Conservation (phyloP, 768 basidiomycete genomes). For the Hortiboletus campestris region DNA sequence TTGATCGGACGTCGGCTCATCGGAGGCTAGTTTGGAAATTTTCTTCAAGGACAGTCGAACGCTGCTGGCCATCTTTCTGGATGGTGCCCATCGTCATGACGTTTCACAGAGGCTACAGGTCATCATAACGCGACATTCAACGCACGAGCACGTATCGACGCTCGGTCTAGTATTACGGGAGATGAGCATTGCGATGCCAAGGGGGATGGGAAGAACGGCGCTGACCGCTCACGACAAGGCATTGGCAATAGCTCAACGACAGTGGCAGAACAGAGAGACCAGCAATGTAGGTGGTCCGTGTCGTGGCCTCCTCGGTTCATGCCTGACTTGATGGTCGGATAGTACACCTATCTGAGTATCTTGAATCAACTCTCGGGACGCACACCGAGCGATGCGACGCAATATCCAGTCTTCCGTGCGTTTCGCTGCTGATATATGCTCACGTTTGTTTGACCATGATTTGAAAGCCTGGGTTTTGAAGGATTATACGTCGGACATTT, state of each 20-base stretch:
- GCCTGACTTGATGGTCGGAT: background rate
- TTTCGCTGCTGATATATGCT: background rate
- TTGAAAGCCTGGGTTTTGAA: slow-evolving; percentile 79
- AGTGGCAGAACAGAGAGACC: slow-evolving; percentile 88
- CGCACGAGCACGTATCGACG: slow-evolving; percentile 41
- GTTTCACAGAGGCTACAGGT: slow-evolving; percentile 51
- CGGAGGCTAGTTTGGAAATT: slow-evolving; percentile 65
- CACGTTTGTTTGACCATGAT: background rate
- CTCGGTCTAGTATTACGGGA: slow-evolving; percentile 47
- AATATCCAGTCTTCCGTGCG: slow-evolving; percentile 89
- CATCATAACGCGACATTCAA: slow-evolving; percentile 42
- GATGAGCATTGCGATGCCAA: slow-evolving; percentile 28
- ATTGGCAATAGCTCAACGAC: slow-evolving; percentile 66
- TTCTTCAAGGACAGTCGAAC: slow-evolving; percentile 93
- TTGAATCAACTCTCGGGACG: slow-evolving; percentile 91
- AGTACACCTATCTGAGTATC: slow-evolving; percentile 90
- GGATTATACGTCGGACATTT: slow-evolving; percentile 71
- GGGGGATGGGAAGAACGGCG: slow-evolving; percentile 15
- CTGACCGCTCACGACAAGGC: slow-evolving; percentile 37
- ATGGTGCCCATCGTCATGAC: slow-evolving; percentile 60
- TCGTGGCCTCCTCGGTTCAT: background rate
- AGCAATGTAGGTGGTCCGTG: slow-evolving; percentile 65
- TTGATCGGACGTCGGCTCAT: background rate
- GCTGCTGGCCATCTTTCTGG: slow-evolving; percentile 77
- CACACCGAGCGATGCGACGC: slow-evolving; percentile 92